Conservation (phyloP, 2,329 filamentous ascomycete species). For the Trichoderma koningii region DNA sequence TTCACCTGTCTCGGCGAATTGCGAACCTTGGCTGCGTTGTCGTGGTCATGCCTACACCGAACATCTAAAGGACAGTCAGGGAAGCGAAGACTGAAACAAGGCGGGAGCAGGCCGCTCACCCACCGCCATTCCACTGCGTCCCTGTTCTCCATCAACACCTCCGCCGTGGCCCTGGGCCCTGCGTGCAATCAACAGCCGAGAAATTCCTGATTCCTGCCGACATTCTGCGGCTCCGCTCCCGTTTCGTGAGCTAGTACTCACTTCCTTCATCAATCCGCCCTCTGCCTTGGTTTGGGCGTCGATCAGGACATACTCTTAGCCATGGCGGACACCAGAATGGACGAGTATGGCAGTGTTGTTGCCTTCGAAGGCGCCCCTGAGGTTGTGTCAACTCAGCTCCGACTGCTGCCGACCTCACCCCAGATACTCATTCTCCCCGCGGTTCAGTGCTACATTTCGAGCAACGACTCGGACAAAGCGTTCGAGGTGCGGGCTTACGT, state of each 20-base stretch:
- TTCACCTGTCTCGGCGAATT: slow-evolving; percentile 6
- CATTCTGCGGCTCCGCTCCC: slow-evolving; percentile 6
- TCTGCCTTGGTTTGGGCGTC: background rate
- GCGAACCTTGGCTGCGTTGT: slow-evolving; percentile 2
- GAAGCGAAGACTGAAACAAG: background rate
- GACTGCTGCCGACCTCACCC: slow-evolving; percentile 59
- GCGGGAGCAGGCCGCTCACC: slow-evolving; percentile 10
- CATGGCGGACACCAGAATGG: slow-evolving; percentile 35
- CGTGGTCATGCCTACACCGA: slow-evolving; percentile 17
- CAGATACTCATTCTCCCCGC: slow-evolving; percentile 60
- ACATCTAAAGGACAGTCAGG: background rate
- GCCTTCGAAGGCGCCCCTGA: slow-evolving; percentile 62
- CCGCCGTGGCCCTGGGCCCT: slow-evolving; percentile 9
- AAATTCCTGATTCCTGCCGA: slow-evolving; percentile 4
- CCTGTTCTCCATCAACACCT: slow-evolving; percentile 11
- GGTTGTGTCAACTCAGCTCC: slow-evolving; percentile 59
- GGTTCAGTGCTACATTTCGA: slow-evolving; percentile 50
- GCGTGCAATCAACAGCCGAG: slow-evolving; percentile 2
- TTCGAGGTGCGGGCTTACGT: slow-evolving; percentile 46
- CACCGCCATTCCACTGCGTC: slow-evolving; percentile 20
- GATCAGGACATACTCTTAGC: background rate
- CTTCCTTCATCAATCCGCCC: background rate
- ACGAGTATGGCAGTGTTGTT: slow-evolving; percentile 53
- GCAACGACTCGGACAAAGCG: slow-evolving; percentile 33
- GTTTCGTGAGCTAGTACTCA: background rate